Evolutionary conservation across 495 filamentous ascomycete genomes (phyloP).

Genomic region (Aspergillus wentii): DNA sequence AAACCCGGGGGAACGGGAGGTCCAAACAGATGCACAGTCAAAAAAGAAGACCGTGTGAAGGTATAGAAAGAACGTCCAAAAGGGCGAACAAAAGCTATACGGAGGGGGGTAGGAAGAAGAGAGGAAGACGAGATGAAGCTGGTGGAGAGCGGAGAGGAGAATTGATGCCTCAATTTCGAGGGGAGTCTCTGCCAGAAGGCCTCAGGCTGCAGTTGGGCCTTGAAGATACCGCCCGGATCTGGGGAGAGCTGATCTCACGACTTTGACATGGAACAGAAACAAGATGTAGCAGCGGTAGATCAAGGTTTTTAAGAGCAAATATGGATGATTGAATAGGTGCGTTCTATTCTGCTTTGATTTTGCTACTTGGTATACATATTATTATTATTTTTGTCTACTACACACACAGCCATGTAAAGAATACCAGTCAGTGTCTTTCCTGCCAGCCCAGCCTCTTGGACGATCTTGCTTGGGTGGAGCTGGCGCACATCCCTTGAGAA

Average conservation of each 20-base stretch:
- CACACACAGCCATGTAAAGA: too few species aligned
- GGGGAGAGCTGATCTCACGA: constrained; percentile 9
- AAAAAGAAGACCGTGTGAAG: neutral
- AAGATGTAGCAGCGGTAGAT: too few species aligned
- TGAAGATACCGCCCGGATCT: neutral
- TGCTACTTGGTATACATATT: too few species aligned
- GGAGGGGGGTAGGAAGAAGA: neutral
- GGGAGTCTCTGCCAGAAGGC: neutral
- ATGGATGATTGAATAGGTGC: too few species aligned
- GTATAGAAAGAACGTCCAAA: neutral
- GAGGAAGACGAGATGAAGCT: neutral
- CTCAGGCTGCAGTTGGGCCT: constrained; percentile 5
- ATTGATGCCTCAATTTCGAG: constrained; percentile 2
- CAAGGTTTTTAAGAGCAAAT: too few species aligned
- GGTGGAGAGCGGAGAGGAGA: neutral
- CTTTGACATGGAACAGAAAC: too few species aligned
- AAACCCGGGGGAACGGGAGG: constrained; percentile 4
- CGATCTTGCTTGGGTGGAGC: too few species aligned
- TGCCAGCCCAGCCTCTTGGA: too few species aligned
- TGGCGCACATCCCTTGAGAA: too few species aligned
- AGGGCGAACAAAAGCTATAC: neutral
- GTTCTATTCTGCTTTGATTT: too few species aligned
- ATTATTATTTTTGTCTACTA: too few species aligned
- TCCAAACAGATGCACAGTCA: constrained; percentile 1
- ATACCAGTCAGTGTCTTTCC: too few species aligned